Evolutionary conservation across 495 filamentous ascomycete genomes (phyloP).

Genomic region (Pyrenula aspistea): DNA sequence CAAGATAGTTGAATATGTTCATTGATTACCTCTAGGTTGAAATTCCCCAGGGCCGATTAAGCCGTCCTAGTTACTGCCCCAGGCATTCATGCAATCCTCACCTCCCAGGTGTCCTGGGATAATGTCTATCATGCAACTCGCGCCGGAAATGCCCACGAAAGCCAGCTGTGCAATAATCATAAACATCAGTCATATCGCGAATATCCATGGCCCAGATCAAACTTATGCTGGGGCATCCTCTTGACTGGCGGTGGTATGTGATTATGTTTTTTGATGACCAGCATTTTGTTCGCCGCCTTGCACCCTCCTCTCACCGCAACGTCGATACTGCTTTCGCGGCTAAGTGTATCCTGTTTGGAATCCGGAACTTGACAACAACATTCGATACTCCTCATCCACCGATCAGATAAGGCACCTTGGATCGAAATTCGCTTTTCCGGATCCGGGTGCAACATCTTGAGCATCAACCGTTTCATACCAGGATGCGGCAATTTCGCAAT

Average conservation of each 20-base stretch:
- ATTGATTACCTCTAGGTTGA: background rate
- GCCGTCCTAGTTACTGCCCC: background rate
- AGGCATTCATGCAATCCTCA: background rate
- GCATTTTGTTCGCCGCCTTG: background rate
- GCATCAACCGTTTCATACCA: conserved; percentile 46
- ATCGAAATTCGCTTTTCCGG: conserved; percentile 55
- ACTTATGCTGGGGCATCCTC: background rate
- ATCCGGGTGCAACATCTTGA: conserved; percentile 68
- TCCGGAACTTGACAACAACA: conserved; percentile 42
- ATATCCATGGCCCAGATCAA: background rate
- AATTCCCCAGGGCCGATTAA: background rate
- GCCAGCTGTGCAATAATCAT: background rate
- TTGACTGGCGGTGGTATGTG: background rate
- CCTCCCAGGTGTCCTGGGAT: background rate
- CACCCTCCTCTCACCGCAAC: conserved; percentile 1
- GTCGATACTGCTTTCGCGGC: conserved; percentile 2
- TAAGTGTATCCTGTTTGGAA: background rate
- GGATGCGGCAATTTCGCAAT: conserved; percentile 34
- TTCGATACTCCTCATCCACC: conserved; percentile 54
- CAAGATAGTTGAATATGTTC: too few species aligned
- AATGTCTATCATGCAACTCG: background rate
- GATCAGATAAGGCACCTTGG: conserved; percentile 43
- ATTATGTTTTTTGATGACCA: background rate
- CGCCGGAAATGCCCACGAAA: background rate
- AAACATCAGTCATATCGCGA: background rate